Base-by-base conservation (phyloP, 495 filamentous ascomycete genomes). In the Zalerion maritima region DNA sequence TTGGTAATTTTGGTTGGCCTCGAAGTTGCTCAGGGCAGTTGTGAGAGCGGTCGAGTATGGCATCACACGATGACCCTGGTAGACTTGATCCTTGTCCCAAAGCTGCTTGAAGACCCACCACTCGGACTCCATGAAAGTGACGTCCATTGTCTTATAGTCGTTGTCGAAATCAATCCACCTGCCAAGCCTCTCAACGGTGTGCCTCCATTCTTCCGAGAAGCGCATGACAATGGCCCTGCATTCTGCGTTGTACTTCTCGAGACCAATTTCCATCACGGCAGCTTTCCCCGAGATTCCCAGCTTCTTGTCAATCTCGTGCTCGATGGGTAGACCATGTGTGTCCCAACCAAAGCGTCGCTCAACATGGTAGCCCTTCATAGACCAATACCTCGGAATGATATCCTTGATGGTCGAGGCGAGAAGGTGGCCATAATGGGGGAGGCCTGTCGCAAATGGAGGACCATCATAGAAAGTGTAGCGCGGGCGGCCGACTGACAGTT, bases 121-220 rank as follows among this genome's bases (percentile, higher is more conserved):
- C 23, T 81, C 73, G 0, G 80, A 81, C 56, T 94, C 87, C 87
- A 96, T 96, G 58, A 87, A 96, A n/a, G 56, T 69, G 2, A 75
- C 60, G 52, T 96, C 78, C 84, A 94, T 92, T 9, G 83, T 91
- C 78, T 94, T 94, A 64, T 94, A 94, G 46, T 94, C 85, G 45
- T 92, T 89, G 54, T 96, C 91, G 36, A 96, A 94, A 56, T 97
- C 91, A 42, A 96, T 85, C 89, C 91, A 97, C 31, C 91, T 79
- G 25, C 91, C 89, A 16, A 97, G 57, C 24, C 89, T 57, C 33
- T 93, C 83, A 35, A 97, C 81, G 11, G 82, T 93, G 36, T 77
- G 57, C 32, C 83, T 69, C 91, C 89, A 97, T 55, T 96, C 89
- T 6, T 65, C 57, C 14, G 83, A 72, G 50, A 75, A 97, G 40